Evolutionary conservation across 306 rosid genomes (phyloP).

Genomic region (Cucumis cinereus): DNA sequence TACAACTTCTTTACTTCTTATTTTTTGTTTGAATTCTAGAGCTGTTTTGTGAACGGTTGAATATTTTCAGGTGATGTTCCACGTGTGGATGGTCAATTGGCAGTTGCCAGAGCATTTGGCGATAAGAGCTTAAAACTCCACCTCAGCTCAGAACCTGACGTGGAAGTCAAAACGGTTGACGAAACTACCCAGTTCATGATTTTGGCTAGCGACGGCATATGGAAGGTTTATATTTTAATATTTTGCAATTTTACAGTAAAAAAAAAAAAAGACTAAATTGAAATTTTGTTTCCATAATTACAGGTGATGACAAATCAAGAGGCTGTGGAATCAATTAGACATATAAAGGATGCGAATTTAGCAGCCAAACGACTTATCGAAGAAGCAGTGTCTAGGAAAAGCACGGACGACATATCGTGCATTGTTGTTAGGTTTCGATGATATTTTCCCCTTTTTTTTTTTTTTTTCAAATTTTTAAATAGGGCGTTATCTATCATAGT

Average conservation of each 20-base stretch:
- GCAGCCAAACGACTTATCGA: constrained; percentile 42
- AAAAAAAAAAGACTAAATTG: too few relatives aligned
- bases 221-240: not conserved
- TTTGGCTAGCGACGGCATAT: constrained; percentile 9
- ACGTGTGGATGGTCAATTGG: constrained; percentile 7
- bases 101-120: constrained; percentile 5
- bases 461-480: not conserved
- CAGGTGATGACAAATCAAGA: constrained; percentile 47
- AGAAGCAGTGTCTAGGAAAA: constrained; percentile 32
- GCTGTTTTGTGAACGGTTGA: not conserved
- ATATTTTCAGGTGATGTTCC: not conserved
- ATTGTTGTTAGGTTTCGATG: constrained; percentile 32
- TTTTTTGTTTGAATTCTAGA: too few relatives aligned
- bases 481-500: not conserved
- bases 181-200: constrained; percentile 8
- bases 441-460: not conserved
- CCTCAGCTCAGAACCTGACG: constrained; percentile 13
- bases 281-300: not conserved
- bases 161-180: not conserved
- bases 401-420: constrained; percentile 52
- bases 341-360: constrained; percentile 27
- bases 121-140: constrained; percentile 6
- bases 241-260: too few relatives aligned
- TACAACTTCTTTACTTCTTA: too few relatives aligned
- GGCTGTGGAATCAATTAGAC: constrained; percentile 32